These are phyloP conservation scores for Suhomyces canberraensis DNA, from an alignment of 805 yeast species.

Conservation along the genomic window DNA sequence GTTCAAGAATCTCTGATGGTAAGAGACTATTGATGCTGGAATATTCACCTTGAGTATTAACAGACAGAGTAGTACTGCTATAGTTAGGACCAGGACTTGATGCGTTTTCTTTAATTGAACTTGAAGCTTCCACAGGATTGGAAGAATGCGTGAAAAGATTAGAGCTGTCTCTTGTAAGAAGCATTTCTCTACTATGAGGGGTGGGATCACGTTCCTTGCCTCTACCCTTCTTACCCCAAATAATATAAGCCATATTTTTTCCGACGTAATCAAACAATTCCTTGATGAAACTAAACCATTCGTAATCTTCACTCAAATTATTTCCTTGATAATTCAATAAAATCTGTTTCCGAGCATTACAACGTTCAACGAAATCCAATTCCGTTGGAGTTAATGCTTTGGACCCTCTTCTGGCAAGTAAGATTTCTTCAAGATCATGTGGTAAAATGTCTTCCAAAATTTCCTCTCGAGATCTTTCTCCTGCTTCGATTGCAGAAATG, in stretches of 20 bases:
- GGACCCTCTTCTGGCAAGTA: constrained; percentile 35
- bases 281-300: constrained; percentile 80
- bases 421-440: constrained; percentile 49
- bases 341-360: constrained; percentile 65
- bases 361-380: constrained; percentile 69
- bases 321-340: constrained; percentile 47
- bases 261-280: constrained; percentile 76
- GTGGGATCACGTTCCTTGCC: constrained; percentile 6
- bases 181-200: constrained; percentile 22
- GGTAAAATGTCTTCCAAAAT: constrained; percentile 79
- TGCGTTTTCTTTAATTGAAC: no score
- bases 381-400: constrained; percentile 67
- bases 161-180: not conserved
- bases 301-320: constrained; percentile 66
- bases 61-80: not conserved
- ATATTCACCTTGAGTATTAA: not conserved
- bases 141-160: not conserved
- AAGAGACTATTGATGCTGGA: constrained; percentile 26
- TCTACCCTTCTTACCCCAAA: constrained; percentile 61
- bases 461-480: constrained; percentile 58
- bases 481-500: constrained; percentile 76
- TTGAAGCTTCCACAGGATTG: not conserved
- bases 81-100: not conserved
- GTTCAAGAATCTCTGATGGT: constrained; percentile 44
- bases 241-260: constrained; percentile 66